Evolutionary conservation across 352 stramenopile genomes (phyloP), one percentile per base, ranked within the genome.

Genomic region (Pythium myriotylum): DNA sequence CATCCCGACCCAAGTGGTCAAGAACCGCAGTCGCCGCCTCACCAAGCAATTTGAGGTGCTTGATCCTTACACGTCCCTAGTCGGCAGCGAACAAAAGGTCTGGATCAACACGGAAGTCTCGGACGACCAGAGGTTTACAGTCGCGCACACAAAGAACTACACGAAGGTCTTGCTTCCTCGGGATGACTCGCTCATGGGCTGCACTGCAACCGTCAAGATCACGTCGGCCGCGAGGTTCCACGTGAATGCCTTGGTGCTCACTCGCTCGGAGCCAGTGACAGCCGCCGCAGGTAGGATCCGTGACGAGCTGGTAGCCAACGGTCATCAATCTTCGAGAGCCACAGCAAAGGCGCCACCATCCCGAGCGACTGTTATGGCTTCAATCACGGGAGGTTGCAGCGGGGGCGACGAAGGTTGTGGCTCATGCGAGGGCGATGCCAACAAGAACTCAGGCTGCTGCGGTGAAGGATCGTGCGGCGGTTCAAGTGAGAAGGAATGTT

Each of bases 101-200:
- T 95, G 83, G 81, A 74, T 94, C 41, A 93, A 92, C 67, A 92
- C 83, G 20, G 91, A 97, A 59, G 62, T 88, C 39, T 91, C 80
- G 7, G 78, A 94, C 24, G 86, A 95, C 56, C 76, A 84, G 37
- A 74, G 77, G 57, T 83, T 76, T 65, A 92, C 76, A 19, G 88
- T 98, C 17, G 88, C 75, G 20, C 92, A 98, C 68, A 97, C 89
- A 0, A 96, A 97, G 65, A 89, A 88, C 61, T 97, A 97, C 65
- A 91, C 89, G n/a, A 97, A 98, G 64, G 89, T 98, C 22, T 68
- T 97, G 19, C 62, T 97, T 22, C 62, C 68, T 27, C 76, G 81
- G 12, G 80, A 95, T 59, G 86, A 93, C 42, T 68, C 69, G 49
- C 77, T 96, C 26, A 82, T 89, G 27, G 88, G 88, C 9, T 93